phyloP scores from a whole-genome alignment of 306 rosid genomes.

The Medicago arabica region DNA sequence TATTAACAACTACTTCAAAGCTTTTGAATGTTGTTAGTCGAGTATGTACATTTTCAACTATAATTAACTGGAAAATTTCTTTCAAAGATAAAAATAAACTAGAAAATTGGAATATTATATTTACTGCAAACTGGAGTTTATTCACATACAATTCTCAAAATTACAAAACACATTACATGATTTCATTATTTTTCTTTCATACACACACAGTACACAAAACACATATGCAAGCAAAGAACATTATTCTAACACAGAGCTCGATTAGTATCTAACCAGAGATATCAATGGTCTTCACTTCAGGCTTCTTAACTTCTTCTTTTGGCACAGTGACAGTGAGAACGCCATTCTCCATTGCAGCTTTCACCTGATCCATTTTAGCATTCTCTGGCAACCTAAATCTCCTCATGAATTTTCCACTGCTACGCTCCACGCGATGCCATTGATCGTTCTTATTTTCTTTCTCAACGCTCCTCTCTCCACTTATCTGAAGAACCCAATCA shows the following conservation, averaged over 20 bases:
- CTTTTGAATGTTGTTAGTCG: background rate
- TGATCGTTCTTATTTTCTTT: background rate
- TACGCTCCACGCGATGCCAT: background rate
- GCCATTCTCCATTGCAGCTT: background rate
- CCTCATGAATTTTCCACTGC: background rate
- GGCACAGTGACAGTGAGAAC: background rate
- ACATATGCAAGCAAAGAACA: background rate
- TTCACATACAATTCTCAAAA: background rate
- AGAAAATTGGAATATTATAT: no score
- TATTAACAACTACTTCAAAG: background rate
- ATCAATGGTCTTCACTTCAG: background rate
- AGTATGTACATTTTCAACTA: background rate
- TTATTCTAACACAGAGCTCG: background rate
- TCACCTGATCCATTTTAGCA: background rate
- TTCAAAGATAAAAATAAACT: no score
- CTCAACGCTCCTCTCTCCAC: background rate
- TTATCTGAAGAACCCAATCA: constrained; percentile 8
- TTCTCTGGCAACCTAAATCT: constrained; percentile 1
- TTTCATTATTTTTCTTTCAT: background rate
- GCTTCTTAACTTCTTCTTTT: background rate
- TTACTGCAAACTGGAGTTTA: background rate
- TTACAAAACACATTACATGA: background rate
- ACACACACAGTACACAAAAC: background rate
- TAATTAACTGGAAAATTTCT: no score
- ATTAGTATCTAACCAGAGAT: background rate